Evolutionary conservation across 2,329 filamentous ascomycete species (phyloP), one percentile per base, ranked within the genome.

Genomic region (Furcasterigmium furcatum): DNA sequence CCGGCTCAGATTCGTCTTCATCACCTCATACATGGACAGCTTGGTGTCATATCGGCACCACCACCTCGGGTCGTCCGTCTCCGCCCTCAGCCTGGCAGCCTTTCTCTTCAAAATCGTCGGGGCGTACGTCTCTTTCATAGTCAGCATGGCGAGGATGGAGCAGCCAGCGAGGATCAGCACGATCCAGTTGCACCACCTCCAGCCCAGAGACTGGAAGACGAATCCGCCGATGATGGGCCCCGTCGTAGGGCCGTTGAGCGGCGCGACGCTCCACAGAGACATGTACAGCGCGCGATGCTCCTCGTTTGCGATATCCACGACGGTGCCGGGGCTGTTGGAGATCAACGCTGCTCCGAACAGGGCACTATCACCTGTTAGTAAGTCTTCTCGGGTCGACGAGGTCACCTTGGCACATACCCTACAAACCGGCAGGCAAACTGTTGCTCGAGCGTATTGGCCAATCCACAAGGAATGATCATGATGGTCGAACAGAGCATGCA

Each of bases 131-230:
- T 95, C 90, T 50, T 79, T 79, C 40, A 87, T 72, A 2, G 78
- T 71, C 3, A 73, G 59, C 54, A 89, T 77, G 52, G 84, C 66
- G 18, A 76, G 50, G 46, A 84, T 77, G 0, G 80, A 81, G 1
- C 77, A 72, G 1, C 79, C 88, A 1, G 79, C 78, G 9, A 89
- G 73, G 43, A 95, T 91, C 57, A 92, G 67, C 9, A 85, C 79
- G 18, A 94, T 74, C 87, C 88, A 95, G 58, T 88, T 87, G 30
- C 85, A 85, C 89, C 90, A 96, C 24, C 91, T 72, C 91, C 91
- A 96, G 10, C 89, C 90, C 3, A 94, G 71, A 51, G 86, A 82
- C 62, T 91, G 75, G 53, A 65, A 88, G 1, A 87, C 80, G 54
- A 95, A 95, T 0, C 91, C 91, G 19, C 91, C 91, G 27, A 96